Evolutionary conservation across 2,329 filamentous ascomycete species (phyloP).

Genomic region (Oidium heveae): DNA sequence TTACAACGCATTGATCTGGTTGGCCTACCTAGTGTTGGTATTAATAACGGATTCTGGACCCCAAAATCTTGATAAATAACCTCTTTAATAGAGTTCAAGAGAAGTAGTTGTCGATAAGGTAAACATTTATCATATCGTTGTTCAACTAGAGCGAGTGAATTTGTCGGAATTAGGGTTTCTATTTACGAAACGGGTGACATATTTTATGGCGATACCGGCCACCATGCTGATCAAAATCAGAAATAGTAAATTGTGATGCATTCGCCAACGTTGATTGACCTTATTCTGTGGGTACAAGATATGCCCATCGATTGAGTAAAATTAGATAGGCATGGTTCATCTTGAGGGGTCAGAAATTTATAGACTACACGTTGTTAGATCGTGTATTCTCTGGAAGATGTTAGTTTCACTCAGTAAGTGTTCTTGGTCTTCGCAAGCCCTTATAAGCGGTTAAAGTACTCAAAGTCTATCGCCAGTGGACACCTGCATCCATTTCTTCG

Average conservation of each 20-base stretch:
- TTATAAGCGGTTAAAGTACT: neutral
- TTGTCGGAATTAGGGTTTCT: neutral
- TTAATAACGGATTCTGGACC: neutral
- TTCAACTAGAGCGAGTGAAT: neutral
- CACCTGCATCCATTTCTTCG: neutral
- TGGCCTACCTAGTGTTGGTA: neutral
- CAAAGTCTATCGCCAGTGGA: neutral
- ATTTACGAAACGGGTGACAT: neutral
- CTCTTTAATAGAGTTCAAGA: neutral
- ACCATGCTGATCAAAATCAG: neutral
- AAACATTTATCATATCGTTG: neutral
- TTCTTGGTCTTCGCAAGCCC: neutral
- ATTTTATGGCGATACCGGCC: neutral
- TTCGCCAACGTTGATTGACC: neutral
- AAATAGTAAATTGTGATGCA: neutral
- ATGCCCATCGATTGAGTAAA: neutral
- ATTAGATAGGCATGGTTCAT: neutral
- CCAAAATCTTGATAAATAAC: neutral
- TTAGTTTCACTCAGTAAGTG: neutral
- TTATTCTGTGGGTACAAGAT: neutral
- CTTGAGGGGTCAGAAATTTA: neutral
- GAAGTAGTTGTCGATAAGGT: neutral
- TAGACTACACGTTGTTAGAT: too few relatives aligned
- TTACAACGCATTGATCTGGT: neutral
- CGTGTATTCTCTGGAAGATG: neutral